phyloP scores from a whole-genome alignment of 1,284 basidiomycete genomes.

The Apiotrichum brassicae region DNA sequence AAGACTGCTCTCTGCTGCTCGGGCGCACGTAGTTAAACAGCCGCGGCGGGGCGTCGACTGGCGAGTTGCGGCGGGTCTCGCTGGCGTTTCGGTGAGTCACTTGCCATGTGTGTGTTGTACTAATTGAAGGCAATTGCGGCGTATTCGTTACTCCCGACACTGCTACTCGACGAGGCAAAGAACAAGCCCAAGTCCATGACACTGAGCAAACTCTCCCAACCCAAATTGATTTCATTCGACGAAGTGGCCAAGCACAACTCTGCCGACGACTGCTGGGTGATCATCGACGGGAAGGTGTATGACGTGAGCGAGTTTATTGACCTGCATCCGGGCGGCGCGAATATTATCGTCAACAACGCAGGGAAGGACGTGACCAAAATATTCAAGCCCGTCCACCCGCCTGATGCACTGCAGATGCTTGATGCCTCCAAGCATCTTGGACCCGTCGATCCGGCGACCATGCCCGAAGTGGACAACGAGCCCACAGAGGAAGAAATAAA shows the following conservation, averaged over 20 bases:
- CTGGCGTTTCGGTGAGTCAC: not conserved
- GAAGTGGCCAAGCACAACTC: constrained; percentile 55
- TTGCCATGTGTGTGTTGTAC: not conserved
- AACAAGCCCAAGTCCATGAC: not conserved
- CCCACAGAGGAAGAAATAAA: constrained; percentile 60
- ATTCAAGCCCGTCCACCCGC: constrained; percentile 50
- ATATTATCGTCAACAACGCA: constrained; percentile 52
- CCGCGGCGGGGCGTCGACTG: not conserved
- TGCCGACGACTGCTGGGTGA: constrained; percentile 67
- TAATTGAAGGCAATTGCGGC: constrained; percentile 3
- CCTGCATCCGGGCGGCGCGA: constrained; percentile 54
- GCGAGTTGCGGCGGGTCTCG: not conserved
- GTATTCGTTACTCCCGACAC: not conserved
- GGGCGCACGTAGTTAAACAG: too few species aligned
- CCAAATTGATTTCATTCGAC: constrained; percentile 44
- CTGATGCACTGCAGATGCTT: constrained; percentile 46
- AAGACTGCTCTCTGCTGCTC: not conserved
- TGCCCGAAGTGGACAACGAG: constrained; percentile 48
- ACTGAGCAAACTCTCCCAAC: not conserved
- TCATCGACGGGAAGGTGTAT: constrained; percentile 56
- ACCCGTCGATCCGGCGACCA: constrained; percentile 55
- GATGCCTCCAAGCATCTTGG: constrained; percentile 62
- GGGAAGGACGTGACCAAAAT: constrained; percentile 55
- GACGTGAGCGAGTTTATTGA: constrained; percentile 72
- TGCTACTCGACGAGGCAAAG: constrained; percentile 1